Percentiles rank a stretch among this genome's conserved stretches.
Evolutionary conservation across 345 rosid genomes (phyloP).

Genomic region (Anacardium occidentale): DNA sequence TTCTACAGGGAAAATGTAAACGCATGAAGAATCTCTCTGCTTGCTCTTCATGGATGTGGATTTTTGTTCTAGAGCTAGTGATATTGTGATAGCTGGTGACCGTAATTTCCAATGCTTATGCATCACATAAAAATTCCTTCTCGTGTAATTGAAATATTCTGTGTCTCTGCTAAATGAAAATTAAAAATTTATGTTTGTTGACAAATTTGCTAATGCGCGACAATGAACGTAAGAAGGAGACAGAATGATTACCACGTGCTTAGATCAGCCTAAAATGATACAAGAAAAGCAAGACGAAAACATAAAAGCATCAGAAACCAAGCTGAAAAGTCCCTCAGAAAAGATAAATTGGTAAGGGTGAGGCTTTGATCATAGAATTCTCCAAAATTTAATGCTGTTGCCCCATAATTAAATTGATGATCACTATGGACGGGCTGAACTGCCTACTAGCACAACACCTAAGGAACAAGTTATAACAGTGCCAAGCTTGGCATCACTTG

Average conservation of each 20-base stretch:
- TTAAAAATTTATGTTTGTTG: constrained; percentile 4
- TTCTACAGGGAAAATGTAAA: constrained; percentile 46
- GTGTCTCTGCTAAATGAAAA: not conserved
- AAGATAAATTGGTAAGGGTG: constrained; percentile 69
- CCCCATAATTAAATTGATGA: not conserved
- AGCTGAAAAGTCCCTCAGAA: constrained; percentile 66
- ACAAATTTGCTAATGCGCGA: constrained; percentile 61
- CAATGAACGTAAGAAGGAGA: constrained; percentile 49
- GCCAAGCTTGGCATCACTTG: constrained; percentile 70
- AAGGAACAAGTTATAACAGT: constrained; percentile 51
- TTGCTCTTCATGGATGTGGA: constrained; percentile 46
- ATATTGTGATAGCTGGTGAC: constrained; percentile 41
- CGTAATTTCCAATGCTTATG: constrained; percentile 37
- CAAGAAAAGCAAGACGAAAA: constrained; percentile 62
- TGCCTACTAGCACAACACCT: constrained; percentile 42
- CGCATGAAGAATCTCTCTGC: constrained; percentile 43
- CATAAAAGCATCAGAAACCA: constrained; percentile 50
- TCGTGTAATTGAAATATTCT: not conserved
- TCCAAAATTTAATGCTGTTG: not conserved
- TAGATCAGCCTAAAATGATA: constrained; percentile 47
- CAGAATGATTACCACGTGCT: constrained; percentile 48
- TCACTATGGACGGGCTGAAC: constrained; percentile 51
- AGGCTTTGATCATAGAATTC: too few relatives aligned
- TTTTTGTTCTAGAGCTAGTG: constrained; percentile 41
- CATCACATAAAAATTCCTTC: not conserved